phyloP scores from a whole-genome alignment of 805 yeast genomes.

The Starmerella apis region DNA sequence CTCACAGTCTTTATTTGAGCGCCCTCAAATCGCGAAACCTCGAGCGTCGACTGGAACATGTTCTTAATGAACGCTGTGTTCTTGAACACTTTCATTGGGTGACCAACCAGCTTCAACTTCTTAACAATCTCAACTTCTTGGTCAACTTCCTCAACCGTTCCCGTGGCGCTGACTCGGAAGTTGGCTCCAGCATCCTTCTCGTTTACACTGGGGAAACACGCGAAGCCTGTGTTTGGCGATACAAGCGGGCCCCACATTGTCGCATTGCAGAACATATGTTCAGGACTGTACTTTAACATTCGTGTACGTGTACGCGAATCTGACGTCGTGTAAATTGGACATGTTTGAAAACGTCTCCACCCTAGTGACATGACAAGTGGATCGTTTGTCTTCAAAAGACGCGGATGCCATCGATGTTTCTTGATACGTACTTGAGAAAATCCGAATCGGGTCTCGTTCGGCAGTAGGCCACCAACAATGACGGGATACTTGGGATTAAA shows the following conservation, averaged over 20 bases:
- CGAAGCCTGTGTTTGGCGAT: conserved; percentile 94
- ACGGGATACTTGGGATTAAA: conserved; percentile 80
- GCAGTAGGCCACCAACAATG: conserved; percentile 78
- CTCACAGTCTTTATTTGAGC: conserved; percentile 94
- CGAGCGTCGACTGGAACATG: conserved; percentile 86
- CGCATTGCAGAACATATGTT: conserved; percentile 92
- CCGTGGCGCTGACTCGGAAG: conserved; percentile 93
- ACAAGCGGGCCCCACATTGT: conserved; percentile 95
- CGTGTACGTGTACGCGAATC: conserved; percentile 97
- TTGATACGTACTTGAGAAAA: conserved; percentile 85
- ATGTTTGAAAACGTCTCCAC: conserved; percentile 96
- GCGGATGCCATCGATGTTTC: conserved; percentile 98
- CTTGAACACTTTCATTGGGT: conserved; percentile 85
- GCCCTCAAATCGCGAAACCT: conserved; percentile 96
- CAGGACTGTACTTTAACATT: conserved; percentile 97
- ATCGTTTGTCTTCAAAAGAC: conserved; percentile 87
- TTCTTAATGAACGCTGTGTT: conserved; percentile 96
- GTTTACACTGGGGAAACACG: conserved; percentile 85
- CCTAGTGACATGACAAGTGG: conserved; percentile 90
- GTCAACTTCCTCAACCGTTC: conserved; percentile 88
- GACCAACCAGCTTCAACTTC: conserved; percentile 87
- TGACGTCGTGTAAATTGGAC: conserved; percentile 90
- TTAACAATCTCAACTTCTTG: conserved; percentile 83
- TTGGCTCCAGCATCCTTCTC: conserved; percentile 75
- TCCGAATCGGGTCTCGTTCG: conserved; percentile 89